phyloP scores from a whole-genome alignment of 345 rosid species.

The Nephelium lappaceum region DNA sequence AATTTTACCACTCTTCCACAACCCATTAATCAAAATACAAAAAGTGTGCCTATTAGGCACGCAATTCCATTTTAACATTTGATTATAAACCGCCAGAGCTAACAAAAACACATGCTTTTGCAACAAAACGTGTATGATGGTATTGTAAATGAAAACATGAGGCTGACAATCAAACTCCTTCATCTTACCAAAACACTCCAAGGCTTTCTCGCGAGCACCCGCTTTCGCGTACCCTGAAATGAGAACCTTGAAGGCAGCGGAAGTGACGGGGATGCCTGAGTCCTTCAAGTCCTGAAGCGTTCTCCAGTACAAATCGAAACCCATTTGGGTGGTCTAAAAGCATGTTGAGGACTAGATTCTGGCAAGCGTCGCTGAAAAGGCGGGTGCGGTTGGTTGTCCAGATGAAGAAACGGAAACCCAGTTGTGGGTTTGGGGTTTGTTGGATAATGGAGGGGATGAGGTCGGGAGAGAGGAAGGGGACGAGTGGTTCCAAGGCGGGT shows the following conservation, averaged over 20 bases:
- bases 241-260: constrained; percentile 60
- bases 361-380: constrained; percentile 41
- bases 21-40: constrained; percentile 61
- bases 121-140: constrained; percentile 46
- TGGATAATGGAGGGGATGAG: constrained; percentile 52
- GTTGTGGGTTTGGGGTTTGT: constrained; percentile 38
- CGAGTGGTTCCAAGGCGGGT: constrained; percentile 61
- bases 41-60: constrained; percentile 58
- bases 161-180: constrained; percentile 67
- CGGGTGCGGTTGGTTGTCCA: constrained; percentile 69
- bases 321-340: constrained; percentile 49
- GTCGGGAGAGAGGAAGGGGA: constrained; percentile 51
- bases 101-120: constrained; percentile 46
- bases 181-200: constrained; percentile 78
- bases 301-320: constrained; percentile 63
- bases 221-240: constrained; percentile 56
- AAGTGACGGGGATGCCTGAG: constrained; percentile 30
- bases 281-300: constrained; percentile 58
- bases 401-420: constrained; percentile 77
- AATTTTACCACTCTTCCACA: constrained; percentile 54
- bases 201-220: constrained; percentile 64
- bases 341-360: constrained; percentile 41
- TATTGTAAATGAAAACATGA: constrained; percentile 64
- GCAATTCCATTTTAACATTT: constrained; percentile 66
- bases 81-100: constrained; percentile 65